Percentiles rank a stretch among this genome's conserved stretches.
phyloP scores from a whole-genome alignment of 1,284 basidiomycete species.

The Ustilago crameri region DNA sequence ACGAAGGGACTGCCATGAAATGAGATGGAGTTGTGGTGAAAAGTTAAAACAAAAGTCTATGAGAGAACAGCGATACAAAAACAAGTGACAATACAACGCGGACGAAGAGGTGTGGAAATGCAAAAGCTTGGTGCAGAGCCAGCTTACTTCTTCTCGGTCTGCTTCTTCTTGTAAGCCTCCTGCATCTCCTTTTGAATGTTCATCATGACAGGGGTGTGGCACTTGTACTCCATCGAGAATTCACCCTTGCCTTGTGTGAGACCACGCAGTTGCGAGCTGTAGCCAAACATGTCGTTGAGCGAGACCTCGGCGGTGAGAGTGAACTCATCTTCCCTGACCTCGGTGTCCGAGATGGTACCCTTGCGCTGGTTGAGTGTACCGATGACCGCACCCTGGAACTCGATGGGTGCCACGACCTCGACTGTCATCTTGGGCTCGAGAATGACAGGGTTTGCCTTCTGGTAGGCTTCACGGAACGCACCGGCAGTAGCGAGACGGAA shows the following conservation, averaged over 20 bases:
- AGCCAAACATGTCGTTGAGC: slow-evolving; percentile 99
- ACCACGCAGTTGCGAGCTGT: slow-evolving; percentile 75
- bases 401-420: slow-evolving; percentile 92
- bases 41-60: slow-evolving; percentile 13
- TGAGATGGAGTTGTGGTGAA: slow-evolving; percentile 25
- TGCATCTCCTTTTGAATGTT: slow-evolving; percentile 86
- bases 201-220: slow-evolving; percentile 85
- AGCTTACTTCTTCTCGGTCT: slow-evolving; percentile 44
- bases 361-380: slow-evolving; percentile 92
- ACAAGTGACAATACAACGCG: slow-evolving; percentile 2
- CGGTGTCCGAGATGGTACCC: slow-evolving; percentile 94
- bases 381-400: slow-evolving; percentile 97
- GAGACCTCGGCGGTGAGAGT: slow-evolving; percentile 90
- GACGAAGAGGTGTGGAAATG: not conserved
- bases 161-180: slow-evolving; percentile 68
- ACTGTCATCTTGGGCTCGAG: slow-evolving; percentile 99
- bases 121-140: not conserved
- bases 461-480: slow-evolving; percentile 92
- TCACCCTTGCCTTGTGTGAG: slow-evolving; percentile 78
- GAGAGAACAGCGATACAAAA: slow-evolving; percentile 12
- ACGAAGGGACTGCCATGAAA: not conserved
- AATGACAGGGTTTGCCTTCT: slow-evolving; percentile 81
- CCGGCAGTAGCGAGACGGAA: slow-evolving; percentile 90
- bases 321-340: slow-evolving; percentile 97
- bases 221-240: slow-evolving; percentile 86